Conservation (phyloP, 1,284 basidiomycete genomes). For the Athelia psychrophila region DNA sequence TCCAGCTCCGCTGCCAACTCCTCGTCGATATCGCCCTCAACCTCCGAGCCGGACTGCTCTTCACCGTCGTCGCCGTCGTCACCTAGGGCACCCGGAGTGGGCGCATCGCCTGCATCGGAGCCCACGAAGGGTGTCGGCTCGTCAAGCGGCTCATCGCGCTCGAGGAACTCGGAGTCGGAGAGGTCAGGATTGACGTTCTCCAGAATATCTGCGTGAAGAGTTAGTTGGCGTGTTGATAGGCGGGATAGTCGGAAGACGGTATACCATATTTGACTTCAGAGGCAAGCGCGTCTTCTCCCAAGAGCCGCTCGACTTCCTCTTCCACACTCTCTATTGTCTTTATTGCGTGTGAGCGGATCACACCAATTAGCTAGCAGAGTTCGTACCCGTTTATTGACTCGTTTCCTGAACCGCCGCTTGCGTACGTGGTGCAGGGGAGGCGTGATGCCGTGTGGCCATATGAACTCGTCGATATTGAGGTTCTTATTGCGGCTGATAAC, state of each 20-base stretch:
- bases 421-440: constrained; percentile 91
- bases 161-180: constrained; percentile 85
- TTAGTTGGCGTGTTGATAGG: background rate
- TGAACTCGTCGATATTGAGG: constrained; percentile 94
- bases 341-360: background rate
- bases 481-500: constrained; percentile 52
- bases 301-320: constrained; percentile 90
- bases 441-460: constrained; percentile 96
- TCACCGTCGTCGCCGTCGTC: constrained; percentile 60
- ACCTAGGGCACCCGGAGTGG: constrained; percentile 54
- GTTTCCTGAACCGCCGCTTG: constrained; percentile 91
- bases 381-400: constrained; percentile 78
- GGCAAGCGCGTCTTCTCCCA: constrained; percentile 85
- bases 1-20: constrained; percentile 76
- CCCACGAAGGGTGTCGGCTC: constrained; percentile 58
- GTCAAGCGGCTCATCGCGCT: constrained; percentile 60
- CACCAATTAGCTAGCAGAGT: background rate
- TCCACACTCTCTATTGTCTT: constrained; percentile 97
- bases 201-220: constrained; percentile 69
- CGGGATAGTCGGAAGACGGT: constrained; percentile 14
- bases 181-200: constrained; percentile 85
- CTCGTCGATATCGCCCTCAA: constrained; percentile 75
- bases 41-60: constrained; percentile 56
- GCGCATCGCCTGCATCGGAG: constrained; percentile 62
- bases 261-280: constrained; percentile 76